These are phyloP conservation scores for Penicillium argentinense DNA, from an alignment of 495 filamentous ascomycete species.

Conservation along the genomic window DNA sequence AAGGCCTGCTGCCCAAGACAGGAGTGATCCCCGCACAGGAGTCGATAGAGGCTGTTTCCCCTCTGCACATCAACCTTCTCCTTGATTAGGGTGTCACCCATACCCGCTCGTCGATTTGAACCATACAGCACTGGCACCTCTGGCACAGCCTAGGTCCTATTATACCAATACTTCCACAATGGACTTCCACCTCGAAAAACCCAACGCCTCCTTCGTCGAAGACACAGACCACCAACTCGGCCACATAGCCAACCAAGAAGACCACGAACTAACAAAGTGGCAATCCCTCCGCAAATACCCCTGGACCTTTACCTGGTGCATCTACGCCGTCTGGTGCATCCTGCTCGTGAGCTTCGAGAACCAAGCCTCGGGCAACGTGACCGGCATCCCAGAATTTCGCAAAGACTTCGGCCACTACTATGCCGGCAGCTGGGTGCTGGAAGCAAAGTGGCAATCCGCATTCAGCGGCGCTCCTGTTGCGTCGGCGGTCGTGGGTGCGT, in stretches of 20 bases:
- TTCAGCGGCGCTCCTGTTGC: conserved; percentile 24
- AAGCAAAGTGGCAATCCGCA: conserved; percentile 31
- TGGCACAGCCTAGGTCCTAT: no score
- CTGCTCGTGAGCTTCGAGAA: conserved; percentile 33
- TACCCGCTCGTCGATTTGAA: no score
- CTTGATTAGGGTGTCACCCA: no score
- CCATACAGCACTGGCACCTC: neutral
- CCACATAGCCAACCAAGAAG: conserved; percentile 17
- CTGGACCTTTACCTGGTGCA: conserved; percentile 15
- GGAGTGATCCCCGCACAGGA: no score
- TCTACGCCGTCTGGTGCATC: conserved; percentile 24
- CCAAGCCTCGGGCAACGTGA: conserved; percentile 26
- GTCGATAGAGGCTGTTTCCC: no score
- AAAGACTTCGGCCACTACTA: conserved; percentile 31
- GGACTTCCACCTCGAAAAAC: conserved; percentile 11
- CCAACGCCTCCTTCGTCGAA: conserved; percentile 14
- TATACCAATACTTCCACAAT: neutral
- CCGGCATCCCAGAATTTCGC: conserved; percentile 32
- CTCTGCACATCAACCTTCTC: no score
- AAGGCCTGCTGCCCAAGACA: no score
- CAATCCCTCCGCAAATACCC: conserved; percentile 16
- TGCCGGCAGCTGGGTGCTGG: conserved; percentile 24
- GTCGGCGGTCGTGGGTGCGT: conserved; percentile 15
- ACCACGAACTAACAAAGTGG: conserved; percentile 17
- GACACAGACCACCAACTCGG: conserved; percentile 11